Conservation (phyloP, 2,329 filamentous ascomycete species). For the Monilinia polystroma region DNA sequence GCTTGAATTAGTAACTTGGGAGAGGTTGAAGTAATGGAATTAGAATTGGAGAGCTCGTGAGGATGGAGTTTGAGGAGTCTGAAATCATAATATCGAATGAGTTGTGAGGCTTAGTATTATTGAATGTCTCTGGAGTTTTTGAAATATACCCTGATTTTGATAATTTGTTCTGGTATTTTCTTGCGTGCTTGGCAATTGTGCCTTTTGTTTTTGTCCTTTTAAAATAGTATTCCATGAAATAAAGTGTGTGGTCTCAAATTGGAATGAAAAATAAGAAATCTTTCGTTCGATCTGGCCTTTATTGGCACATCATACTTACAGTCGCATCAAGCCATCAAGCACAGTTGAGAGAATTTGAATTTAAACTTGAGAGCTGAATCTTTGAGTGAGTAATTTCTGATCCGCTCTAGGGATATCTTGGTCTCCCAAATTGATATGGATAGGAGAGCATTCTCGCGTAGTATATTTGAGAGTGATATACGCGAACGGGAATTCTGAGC, state of each 20-base stretch:
- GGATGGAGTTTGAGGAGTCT: not conserved
- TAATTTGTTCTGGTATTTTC: not conserved
- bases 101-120: not conserved
- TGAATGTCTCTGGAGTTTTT: not conserved
- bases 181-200: not conserved
- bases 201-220: not conserved
- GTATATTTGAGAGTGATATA: not conserved
- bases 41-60: not conserved
- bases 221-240: not conserved
- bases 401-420: not conserved
- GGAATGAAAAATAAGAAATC: too few relatives aligned
- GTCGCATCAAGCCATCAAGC: not conserved
- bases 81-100: not conserved
- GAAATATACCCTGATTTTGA: constrained; percentile 8
- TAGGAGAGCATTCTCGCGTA: not conserved
- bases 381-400: not conserved
- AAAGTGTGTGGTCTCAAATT: not conserved
- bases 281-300: not conserved
- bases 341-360: not conserved
- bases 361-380: too few relatives aligned
- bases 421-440: not conserved
- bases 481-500: too few relatives aligned
- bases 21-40: not conserved
- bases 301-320: too few relatives aligned
- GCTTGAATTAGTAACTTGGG: not conserved